Base-by-base conservation (phyloP, 2,329 filamentous ascomycete genomes). In the Mycogone perniciosa region DNA sequence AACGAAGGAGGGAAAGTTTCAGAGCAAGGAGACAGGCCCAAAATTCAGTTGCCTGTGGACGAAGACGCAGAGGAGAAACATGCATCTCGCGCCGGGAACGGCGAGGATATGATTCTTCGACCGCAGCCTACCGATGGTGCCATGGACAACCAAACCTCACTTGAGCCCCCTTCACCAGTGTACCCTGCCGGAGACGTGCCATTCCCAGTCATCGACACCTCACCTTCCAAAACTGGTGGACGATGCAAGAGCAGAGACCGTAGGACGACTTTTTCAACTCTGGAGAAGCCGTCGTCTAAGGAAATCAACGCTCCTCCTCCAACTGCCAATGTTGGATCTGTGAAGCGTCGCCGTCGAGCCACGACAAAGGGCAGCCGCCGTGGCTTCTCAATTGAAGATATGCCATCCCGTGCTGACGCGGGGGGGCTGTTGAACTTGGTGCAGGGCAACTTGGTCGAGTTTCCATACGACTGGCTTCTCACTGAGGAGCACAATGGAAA, bases 381-480 rank as follows among this genome's bases (percentile, higher is more conserved):
- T 39, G 81, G 81, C 1, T 81, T 85, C 58, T 73, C 78, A 49
- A 76, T 77, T 1, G 91, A 96, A 55, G 89, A 95, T 46, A 73
- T 96, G 57, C 76, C 96, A 48, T 77, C 80, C 30, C 81, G 81
- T 49, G 77, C 79, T 5, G 88, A 95, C 58, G 88, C 90, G 1
- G 91, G 95, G 65, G 86, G 88, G 59, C 70, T 97, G 58, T 74
- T 96, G 58, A 80, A 82, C 56, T 72, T 93, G 72, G 80, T 93
- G 29, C 92, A 97, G 67, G 93, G 93, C 1, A 84, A 91, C 65
- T 68, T 99, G 47, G 91, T 99, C 29, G 74, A 89, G 56, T 99
- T 95, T 75, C 93, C 93, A 5, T 96, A 97, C 68, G 89, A 99
- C 62, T 99, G 95, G 90, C 80, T 96, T 48, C 81, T 87, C 60